Evolutionary conservation across 2,329 filamentous ascomycete species (phyloP), one percentile per base, ranked within the genome.

Genomic region (Aspergillus niger): DNA sequence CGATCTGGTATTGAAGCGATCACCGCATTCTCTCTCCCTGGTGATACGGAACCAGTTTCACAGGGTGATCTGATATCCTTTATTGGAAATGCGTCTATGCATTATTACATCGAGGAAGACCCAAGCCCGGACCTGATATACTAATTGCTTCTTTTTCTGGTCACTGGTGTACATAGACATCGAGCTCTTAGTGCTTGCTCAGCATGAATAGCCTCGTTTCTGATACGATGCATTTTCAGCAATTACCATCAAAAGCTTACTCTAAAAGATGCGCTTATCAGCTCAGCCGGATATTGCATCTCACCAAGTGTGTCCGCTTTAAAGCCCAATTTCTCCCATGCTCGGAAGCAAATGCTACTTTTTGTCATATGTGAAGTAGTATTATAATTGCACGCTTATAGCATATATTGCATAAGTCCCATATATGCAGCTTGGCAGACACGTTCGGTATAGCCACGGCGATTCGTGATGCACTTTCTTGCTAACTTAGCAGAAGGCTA

Each of bases 21-120:
- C 17, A 50, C 60, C 8, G 53, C 28, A 13, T 28, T 69, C 20
- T 49, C 32, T 39, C 15, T 66, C 30, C 54, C 39, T 20, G 48
- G 17, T 15, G 47, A 51, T 32, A 15, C 39, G 4, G 10, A 26
- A 2, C 28, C 44, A 20, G 47, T 11, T 17, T 17, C 22, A 2
- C n/a, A 17, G 11, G 47, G 26, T 57, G 11, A 53, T 53, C 17
- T 43, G 22, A 20, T 44, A 15, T 22, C 48, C 43, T 48, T 52
- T 5, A 54, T 55, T 28, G 44, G 52, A 10, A 58, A 57, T 30
- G 30, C 61, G 28, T 52, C 38, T 32, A 28, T 43, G 15, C 44
- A 50, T 17, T 70, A 72, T 59, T 60, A 66, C 60, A 22, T 75
- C 58, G 70, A 74, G 55, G 57, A 70, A 24, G 72, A 74, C 55